Evolutionary conservation across 2,329 filamentous ascomycete species (phyloP).

Genomic region (Aspergillus quadricinctus): DNA sequence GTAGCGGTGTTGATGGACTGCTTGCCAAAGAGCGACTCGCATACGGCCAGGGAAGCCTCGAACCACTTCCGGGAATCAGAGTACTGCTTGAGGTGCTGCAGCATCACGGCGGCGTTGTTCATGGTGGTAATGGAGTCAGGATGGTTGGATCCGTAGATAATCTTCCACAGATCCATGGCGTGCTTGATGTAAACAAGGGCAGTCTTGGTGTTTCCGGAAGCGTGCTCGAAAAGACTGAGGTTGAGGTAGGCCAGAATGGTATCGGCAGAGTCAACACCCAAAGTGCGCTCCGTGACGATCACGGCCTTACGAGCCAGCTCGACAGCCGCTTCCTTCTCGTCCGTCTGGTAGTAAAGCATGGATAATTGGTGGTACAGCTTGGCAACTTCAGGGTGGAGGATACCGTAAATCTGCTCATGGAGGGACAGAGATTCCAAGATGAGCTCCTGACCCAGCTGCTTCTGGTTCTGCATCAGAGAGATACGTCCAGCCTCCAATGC

Average conservation of each 20-base stretch:
- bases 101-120: conserved; percentile 98
- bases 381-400: conserved; percentile 92
- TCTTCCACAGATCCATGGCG: conserved; percentile 91
- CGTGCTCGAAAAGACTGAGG: conserved; percentile 88
- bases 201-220: conserved; percentile 79
- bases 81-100: conserved; percentile 91
- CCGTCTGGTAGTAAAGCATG: conserved; percentile 95
- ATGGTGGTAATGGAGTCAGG: conserved; percentile 97
- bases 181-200: conserved; percentile 89
- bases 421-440: conserved; percentile 92
- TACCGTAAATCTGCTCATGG: conserved; percentile 98
- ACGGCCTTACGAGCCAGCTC: conserved; percentile 95
- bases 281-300: conserved; percentile 89
- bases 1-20: conserved; percentile 91
- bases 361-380: conserved; percentile 92
- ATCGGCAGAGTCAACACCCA: conserved; percentile 89
- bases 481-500: conserved; percentile 93
- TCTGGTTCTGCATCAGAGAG: conserved; percentile 91
- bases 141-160: conserved; percentile 90
- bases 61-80: conserved; percentile 96
- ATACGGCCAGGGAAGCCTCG: conserved; percentile 83
- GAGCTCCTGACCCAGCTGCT: conserved; percentile 91
- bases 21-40: conserved; percentile 83
- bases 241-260: conserved; percentile 95
- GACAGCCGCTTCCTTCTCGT: conserved; percentile 92